phyloP scores from a whole-genome alignment of 202 grass and related monocot genomes.

The Hordeum pubiflorum region DNA sequence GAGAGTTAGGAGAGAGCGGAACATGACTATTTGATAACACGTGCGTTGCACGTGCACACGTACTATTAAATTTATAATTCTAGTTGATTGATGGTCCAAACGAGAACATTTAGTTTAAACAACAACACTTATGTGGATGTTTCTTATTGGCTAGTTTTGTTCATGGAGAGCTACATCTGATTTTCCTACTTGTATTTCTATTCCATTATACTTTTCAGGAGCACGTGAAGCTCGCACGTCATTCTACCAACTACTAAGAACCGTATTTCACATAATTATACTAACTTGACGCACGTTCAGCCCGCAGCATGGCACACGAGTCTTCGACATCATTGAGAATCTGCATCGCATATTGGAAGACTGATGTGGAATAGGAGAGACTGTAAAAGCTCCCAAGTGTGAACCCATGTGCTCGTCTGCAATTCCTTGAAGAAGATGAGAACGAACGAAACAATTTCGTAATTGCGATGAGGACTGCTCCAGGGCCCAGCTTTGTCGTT shows the following conservation, averaged over 20 bases:
- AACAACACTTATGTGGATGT: not conserved
- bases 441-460: not conserved
- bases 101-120: not conserved
- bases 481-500: constrained; percentile 20
- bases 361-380: constrained; percentile 27
- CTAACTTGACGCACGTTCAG: constrained; percentile 44
- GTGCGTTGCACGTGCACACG: no score
- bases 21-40: no score
- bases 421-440: constrained; percentile 28
- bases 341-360: constrained; percentile 51
- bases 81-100: not conserved
- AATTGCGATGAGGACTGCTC: constrained; percentile 11
- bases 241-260: not conserved
- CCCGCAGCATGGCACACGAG: constrained; percentile 64
- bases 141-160: not conserved
- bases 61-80: not conserved
- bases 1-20: no score
- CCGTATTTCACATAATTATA: not conserved
- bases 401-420: constrained; percentile 2
- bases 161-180: not conserved
- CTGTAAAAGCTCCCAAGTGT: constrained; percentile 1
- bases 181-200: not conserved
- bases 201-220: not conserved
- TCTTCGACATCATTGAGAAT: constrained; percentile 87
- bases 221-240: not conserved